These are phyloP conservation scores for Rhinocladiella similis DNA, from an alignment of 2,329 filamentous ascomycete species.

Conservation along the genomic window DNA sequence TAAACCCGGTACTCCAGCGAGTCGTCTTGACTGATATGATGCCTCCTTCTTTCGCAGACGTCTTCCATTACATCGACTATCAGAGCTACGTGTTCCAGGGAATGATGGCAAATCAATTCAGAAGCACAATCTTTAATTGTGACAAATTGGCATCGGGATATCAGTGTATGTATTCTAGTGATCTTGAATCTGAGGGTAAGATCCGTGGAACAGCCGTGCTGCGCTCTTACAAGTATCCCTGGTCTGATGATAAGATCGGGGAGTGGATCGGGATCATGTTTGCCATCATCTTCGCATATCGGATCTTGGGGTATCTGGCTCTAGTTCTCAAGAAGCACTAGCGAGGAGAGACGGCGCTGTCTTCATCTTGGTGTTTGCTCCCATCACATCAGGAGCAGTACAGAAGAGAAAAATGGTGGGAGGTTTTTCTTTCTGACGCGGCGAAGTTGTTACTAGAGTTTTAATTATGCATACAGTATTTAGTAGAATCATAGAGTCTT, in stretches of 20 bases:
- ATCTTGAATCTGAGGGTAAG: constrained; percentile 63
- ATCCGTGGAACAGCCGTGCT: constrained; percentile 73
- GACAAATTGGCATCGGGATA: constrained; percentile 46
- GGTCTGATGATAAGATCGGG: constrained; percentile 60
- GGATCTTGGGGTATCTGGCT: constrained; percentile 51
- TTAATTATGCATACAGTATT: too few relatives aligned
- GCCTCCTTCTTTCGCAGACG: constrained; percentile 48
- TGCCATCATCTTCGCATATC: constrained; percentile 72
- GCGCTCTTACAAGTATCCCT: constrained; percentile 66
- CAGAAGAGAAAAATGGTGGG: too few relatives aligned
- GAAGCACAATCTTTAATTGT: constrained; percentile 64
- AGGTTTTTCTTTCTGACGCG: too few relatives aligned
- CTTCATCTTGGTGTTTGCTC: neutral
- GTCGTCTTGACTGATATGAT: too few relatives aligned
- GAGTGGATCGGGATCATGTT: constrained; percentile 77
- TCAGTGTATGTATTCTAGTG: constrained; percentile 70
- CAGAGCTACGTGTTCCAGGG: constrained; percentile 78
- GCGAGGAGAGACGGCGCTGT: neutral
- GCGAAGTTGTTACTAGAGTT: too few relatives aligned
- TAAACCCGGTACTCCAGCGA: neutral
- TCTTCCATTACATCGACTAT: constrained; percentile 87
- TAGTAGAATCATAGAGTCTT: too few relatives aligned
- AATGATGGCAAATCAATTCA: constrained; percentile 92
- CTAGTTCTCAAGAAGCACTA: constrained; percentile 19
- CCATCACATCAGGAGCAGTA: too few relatives aligned